Conservation (phyloP, 192 early-diverging fungal species). For the Neocallimastix lanati region DNA sequence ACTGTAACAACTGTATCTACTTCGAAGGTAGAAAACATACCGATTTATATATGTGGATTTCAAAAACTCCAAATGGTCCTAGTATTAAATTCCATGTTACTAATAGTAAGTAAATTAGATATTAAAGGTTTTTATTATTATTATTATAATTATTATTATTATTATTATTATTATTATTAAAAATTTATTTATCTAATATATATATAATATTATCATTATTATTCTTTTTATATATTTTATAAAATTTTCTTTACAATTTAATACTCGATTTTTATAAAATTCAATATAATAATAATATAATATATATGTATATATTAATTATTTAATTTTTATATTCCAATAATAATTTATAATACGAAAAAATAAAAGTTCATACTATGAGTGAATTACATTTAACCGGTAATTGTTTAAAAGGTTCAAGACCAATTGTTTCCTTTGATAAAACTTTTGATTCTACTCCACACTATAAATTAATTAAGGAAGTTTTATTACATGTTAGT, state of each 20-base stretch:
- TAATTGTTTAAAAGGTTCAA: conserved; percentile 91
- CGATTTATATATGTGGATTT: conserved; percentile 91
- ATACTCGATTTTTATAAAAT: no score
- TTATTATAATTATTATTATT: not conserved
- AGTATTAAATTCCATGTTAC: conserved; percentile 86
- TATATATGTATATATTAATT: no score
- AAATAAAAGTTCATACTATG: conserved; percentile 78
- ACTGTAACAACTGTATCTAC: conserved; percentile 95
- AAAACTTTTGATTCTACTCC: conserved; percentile 72
- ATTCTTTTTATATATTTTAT: no score
- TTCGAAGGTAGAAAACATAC: conserved; percentile 84
- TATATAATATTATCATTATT: no score
- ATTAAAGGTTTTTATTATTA: not conserved
- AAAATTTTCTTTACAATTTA: no score
- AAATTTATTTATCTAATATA: no score
- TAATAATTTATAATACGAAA: not conserved
- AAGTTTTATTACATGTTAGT: conserved; percentile 59
- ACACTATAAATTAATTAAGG: conserved; percentile 75
- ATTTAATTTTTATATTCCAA: no score
- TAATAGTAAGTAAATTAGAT: conserved; percentile 38
- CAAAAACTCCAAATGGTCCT: conserved; percentile 86
- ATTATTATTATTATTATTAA: no score
- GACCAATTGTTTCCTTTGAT: conserved; percentile 90
- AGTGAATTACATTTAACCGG: conserved; percentile 96
- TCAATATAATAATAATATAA: no score